These are phyloP conservation scores for Rubroshorea leprosula DNA, from an alignment of 345 rosid genomes.

Conservation along the genomic window DNA sequence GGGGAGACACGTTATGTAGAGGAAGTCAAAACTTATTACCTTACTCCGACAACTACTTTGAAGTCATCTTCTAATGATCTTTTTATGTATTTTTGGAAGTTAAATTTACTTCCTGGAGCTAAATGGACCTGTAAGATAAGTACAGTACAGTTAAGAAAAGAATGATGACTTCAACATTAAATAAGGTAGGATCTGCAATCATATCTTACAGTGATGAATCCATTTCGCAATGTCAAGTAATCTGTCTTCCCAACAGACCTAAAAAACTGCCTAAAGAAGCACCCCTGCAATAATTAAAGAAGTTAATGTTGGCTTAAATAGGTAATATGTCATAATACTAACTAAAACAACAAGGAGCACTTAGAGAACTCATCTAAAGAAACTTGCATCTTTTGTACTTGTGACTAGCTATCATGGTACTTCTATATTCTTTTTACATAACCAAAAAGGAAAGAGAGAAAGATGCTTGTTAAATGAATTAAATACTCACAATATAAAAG, in stretches of 20 bases:
- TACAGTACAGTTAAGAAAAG: slow-evolving; percentile 5
- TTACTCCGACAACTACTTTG: slow-evolving; percentile 71
- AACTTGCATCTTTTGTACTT: too few species aligned
- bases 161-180: not conserved
- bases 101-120: slow-evolving; percentile 84
- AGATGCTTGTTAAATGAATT: too few species aligned
- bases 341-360: not conserved
- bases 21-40: slow-evolving; percentile 33
- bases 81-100: slow-evolving; percentile 86
- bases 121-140: slow-evolving; percentile 62
- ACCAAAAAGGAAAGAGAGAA: too few species aligned
- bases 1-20: not conserved
- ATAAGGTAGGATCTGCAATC: not conserved
- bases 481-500: slow-evolving; percentile 64
- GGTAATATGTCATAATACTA: not conserved
- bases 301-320: slow-evolving; percentile 1
- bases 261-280: slow-evolving; percentile 85
- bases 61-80: slow-evolving; percentile 94
- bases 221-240: slow-evolving; percentile 82
- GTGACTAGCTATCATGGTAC: too few species aligned
- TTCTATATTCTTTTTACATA: too few species aligned
- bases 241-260: slow-evolving; percentile 78
- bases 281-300: slow-evolving; percentile 54
- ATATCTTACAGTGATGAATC: slow-evolving; percentile 74
- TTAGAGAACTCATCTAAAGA: too few species aligned